These are phyloP conservation scores for Starmerella lactis-condensi DNA, from an alignment of 805 yeast genomes.

Conservation along the genomic window DNA sequence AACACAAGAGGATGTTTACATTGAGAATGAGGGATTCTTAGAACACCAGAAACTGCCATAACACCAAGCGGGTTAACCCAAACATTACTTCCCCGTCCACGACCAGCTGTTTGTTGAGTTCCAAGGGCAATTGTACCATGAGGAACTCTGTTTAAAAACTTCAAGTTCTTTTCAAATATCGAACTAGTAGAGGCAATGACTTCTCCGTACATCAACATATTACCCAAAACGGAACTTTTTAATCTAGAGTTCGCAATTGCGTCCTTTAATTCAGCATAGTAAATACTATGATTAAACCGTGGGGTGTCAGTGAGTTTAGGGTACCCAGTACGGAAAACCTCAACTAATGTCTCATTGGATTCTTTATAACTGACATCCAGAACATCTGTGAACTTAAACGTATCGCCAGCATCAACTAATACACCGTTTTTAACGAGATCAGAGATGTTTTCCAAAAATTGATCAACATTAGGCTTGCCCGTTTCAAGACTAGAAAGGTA, in stretches of 20 bases:
- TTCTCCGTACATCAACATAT: constrained; percentile 57
- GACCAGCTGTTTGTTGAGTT: constrained; percentile 70
- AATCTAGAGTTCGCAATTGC: constrained; percentile 14
- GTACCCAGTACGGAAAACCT: constrained; percentile 20
- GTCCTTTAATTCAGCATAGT: constrained; percentile 29
- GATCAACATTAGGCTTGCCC: constrained; percentile 1
- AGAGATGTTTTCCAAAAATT: constrained; percentile 5
- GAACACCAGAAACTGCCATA: constrained; percentile 56
- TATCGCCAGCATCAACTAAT: constrained; percentile 37
- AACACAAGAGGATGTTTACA: constrained; percentile 51
- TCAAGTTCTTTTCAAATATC: constrained; percentile 53
- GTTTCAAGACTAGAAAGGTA: constrained; percentile 12
- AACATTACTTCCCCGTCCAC: constrained; percentile 85
- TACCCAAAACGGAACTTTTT: constrained; percentile 30
- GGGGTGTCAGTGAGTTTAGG: constrained; percentile 48
- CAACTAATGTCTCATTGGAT: constrained; percentile 36
- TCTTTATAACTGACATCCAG: constrained; percentile 18
- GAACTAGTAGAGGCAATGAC: constrained; percentile 78
- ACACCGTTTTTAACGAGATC: constrained; percentile 20
- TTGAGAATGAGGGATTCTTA: constrained; percentile 35
- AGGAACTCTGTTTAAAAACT: constrained; percentile 41
- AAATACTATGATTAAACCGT: constrained; percentile 45
- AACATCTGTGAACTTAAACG: constrained; percentile 26
- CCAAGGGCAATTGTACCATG: constrained; percentile 53
- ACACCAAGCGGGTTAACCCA: constrained; percentile 95